Evolutionary conservation across 441 rosid species (phyloP).

Genomic region (Melastoma candidum): DNA sequence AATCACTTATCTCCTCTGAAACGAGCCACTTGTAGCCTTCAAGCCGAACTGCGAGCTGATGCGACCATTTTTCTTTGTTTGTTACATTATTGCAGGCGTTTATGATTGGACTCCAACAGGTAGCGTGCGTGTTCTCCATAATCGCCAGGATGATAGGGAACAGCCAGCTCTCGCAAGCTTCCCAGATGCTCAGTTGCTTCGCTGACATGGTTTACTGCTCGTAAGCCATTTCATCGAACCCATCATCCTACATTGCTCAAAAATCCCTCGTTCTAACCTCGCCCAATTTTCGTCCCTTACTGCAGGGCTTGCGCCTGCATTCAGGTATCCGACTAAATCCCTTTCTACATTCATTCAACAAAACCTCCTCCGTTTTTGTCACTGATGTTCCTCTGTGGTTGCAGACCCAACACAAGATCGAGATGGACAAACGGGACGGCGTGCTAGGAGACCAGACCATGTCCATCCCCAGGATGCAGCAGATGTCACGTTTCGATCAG

Average conservation of each 20-base stretch:
- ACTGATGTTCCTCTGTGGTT: background rate
- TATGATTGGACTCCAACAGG: slow-evolving; percentile 90
- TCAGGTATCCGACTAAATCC: slow-evolving; percentile 48
- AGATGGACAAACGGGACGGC: slow-evolving; percentile 98
- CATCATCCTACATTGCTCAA: too few relatives aligned
- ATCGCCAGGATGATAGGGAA: slow-evolving; percentile 95
- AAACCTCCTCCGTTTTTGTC: background rate
- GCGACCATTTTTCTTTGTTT: background rate
- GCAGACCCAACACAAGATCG: slow-evolving; percentile 92
- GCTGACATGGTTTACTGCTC: slow-evolving; percentile 88
- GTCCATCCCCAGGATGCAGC: slow-evolving; percentile 77
- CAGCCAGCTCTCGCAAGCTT: slow-evolving; percentile 76
- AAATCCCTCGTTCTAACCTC: too few relatives aligned
- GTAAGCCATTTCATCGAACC: slow-evolving; percentile 31
- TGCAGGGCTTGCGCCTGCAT: slow-evolving; percentile 97
- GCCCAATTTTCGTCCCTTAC: slow-evolving; percentile 12
- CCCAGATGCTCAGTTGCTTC: slow-evolving; percentile 63
- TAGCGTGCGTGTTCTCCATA: slow-evolving; percentile 86
- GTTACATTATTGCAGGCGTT: slow-evolving; percentile 47
- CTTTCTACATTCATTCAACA: background rate
- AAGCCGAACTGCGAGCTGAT: too few relatives aligned
- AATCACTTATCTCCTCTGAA: too few relatives aligned
- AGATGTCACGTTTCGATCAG: slow-evolving; percentile 91
- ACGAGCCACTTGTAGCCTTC: too few relatives aligned
- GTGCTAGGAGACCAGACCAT: slow-evolving; percentile 65